Base-by-base conservation (phyloP, 768 basidiomycete species). In the Trametes villosa region DNA sequence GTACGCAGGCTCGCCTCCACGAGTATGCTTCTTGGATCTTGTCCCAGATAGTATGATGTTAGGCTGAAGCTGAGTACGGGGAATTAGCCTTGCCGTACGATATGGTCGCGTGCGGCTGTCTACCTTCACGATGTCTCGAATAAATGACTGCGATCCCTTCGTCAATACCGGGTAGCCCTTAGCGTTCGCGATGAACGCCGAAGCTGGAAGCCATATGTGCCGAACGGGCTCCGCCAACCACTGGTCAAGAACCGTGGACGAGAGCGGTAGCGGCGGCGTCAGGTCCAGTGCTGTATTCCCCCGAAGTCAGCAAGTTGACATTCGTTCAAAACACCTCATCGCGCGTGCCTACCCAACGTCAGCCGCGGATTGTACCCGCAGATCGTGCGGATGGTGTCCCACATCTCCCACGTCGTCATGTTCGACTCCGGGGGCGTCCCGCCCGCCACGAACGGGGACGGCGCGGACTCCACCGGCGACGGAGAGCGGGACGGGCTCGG, bases 141-240 rank as follows among this genome's bases (percentile, higher is more conserved):
- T 84, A 77, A 99, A 98, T 1, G 83, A 82, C 68, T 99, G 97
- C 2, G 94, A 91, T 11, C 88, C 87, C 74, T 98, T 98, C 13
- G 93, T 91, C 18, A 99, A 83, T 7, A 99, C 97, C 0, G 97
- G 97, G 72, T 97, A 99, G 3, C 95, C 96, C 76, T 97, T 96
- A 51, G 87, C 83, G 72, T 99, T 99, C 12, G 95, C 87, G 68
- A 98, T 95, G 74, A 98, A 99, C 4, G 94, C 85, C 13, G 91
- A 86, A 0, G 94, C 87, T 4, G 97, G 95, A 2, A 98, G 78
- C 74, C 93, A 91, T 55, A 99, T 81, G 69, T 94, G 84, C 33
- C 86, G 85, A n/a, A 96, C 87, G 8, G 95, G 90, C 73, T 99
- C 97, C 7, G 97, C 93, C 2, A 87, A 82, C 97, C 97, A 98